A percentile compares a stretch with the other conserved stretches of the same genome.
Evolutionary conservation across 768 basidiomycete genomes (phyloP).

Genomic region (Mycena polygramma): DNA sequence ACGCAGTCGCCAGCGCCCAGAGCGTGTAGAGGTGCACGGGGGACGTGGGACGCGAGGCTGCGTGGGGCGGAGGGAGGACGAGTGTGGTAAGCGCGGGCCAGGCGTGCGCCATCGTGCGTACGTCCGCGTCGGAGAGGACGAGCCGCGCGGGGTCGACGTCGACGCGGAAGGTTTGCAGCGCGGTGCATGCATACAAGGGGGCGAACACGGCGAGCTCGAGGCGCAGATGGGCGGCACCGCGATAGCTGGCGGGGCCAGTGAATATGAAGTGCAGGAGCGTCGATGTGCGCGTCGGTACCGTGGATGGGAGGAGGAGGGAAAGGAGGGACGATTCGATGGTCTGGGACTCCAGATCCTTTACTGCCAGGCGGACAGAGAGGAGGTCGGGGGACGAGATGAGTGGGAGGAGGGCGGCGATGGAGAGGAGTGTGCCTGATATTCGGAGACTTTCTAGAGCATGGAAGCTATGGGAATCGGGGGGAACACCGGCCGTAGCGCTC

Average conservation of each 20-base stretch:
- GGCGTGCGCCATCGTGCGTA: constrained; percentile 31
- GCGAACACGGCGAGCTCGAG: constrained; percentile 30
- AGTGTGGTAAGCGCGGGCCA: constrained; percentile 30
- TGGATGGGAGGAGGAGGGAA: constrained; percentile 19
- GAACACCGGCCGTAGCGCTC: neutral
- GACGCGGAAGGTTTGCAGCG: constrained; percentile 33
- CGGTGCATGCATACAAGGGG: constrained; percentile 28
- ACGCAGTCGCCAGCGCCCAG: constrained; percentile 28
- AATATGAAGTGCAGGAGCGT: constrained; percentile 30
- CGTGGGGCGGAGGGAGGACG: constrained; percentile 20
- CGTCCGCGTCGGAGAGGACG: constrained; percentile 28
- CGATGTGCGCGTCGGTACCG: constrained; percentile 22
- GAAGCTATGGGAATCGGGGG: constrained; percentile 17
- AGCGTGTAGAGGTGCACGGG: constrained; percentile 29
- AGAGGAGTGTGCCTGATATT: constrained; percentile 26
- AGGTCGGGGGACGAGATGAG: constrained; percentile 31
- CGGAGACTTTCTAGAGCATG: constrained; percentile 24
- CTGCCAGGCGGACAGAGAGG: constrained; percentile 22
- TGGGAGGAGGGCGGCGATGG: constrained; percentile 23
- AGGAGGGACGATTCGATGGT: constrained; percentile 6
- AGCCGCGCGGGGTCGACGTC: constrained; percentile 26
- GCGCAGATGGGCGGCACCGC: neutral
- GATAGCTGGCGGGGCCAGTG: constrained; percentile 8
- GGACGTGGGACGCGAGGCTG: neutral
- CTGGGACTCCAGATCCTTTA: constrained; percentile 13